Percentiles rank a stretch among this genome's conserved stretches.
These are phyloP conservation scores for Cronartium ribicola DNA, from an alignment of 1,284 basidiomycete species.

Conservation along the genomic window DNA sequence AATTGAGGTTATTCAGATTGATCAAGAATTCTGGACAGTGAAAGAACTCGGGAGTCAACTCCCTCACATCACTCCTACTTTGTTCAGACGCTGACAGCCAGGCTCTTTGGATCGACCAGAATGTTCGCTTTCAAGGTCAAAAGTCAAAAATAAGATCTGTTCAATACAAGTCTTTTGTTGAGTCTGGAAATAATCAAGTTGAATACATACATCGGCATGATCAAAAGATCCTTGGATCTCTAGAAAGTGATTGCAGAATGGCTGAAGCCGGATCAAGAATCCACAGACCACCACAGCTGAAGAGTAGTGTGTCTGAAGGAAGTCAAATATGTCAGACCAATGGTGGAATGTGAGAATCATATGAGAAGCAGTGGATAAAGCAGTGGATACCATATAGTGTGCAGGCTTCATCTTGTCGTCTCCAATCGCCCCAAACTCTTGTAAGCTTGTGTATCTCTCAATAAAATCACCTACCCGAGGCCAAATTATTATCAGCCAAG, in stretches of 20 bases:
- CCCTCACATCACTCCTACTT: constrained; percentile 85
- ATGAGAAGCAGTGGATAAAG: constrained; percentile 4
- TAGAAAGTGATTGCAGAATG: constrained; percentile 85
- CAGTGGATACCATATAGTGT: constrained; percentile 5
- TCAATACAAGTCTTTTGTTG: neutral
- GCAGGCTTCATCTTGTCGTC: constrained; percentile 59
- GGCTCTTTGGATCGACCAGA: constrained; percentile 66
- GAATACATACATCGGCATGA: constrained; percentile 29
- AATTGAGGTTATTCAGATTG: constrained; percentile 60
- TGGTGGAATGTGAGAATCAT: constrained; percentile 55
- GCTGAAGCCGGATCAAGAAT: constrained; percentile 81
- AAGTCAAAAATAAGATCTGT: constrained; percentile 25
- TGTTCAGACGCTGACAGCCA: constrained; percentile 81
- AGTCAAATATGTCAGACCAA: constrained; percentile 34
- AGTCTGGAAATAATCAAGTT: neutral
- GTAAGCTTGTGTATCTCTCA: constrained; percentile 66
- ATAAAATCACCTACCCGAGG: constrained; percentile 47
- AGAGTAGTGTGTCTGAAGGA: constrained; percentile 76
- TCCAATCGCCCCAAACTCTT: constrained; percentile 73
- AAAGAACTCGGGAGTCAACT: constrained; percentile 90
- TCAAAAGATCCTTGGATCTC: constrained; percentile 60
- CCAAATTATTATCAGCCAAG: neutral
- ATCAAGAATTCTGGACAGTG: constrained; percentile 55
- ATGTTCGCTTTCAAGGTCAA: constrained; percentile 77
- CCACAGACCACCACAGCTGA: constrained; percentile 97